Evolutionary conservation across 1,139 yeast genomes (phyloP), one percentile per base, ranked within the genome.

Genomic region (Candida freyschussii): DNA sequence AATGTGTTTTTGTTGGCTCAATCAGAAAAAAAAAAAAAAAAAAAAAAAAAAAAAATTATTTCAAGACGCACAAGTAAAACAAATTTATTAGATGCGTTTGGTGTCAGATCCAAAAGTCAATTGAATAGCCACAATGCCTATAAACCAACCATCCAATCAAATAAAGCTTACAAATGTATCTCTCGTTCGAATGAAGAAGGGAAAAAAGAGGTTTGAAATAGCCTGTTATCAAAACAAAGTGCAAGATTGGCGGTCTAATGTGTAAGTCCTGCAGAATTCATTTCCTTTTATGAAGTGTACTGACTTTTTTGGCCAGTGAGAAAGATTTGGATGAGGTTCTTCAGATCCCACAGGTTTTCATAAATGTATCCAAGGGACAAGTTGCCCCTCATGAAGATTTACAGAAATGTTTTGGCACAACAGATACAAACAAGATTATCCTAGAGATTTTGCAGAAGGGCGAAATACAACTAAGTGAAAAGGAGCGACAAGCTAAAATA

Each of bases 151-250:
- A 4, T 73, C 78, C 17, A 78, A 86, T 30, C 95, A 85, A 55
- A 87, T 91, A 47, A 83, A 78, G 55, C 72, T 91, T 50, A 91
- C 98, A 33, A 91, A 91, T 60, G 97, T 91, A 26, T 87, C 98
- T 17, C 66, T 91, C 40, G 96, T 91, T 32, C 72, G 93, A 33
- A 78, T 91, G 77, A 84, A 82, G 53, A 86, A 84, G 55, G 95
- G 91, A 20, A 85, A 85, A 55, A 84, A 85, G 59, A 65, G 96
- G 44, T 91, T 87, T 52, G 98, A 91, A 59, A 74, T 93, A 29
- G 98, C 97, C 1, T 91, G 98, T 55, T 91, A 91, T 57, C 96
- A 86, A 53, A 91, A 91, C 53, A 91, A 93, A 55, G 96, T 91
- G 10, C 97, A 89, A 55, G 98, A 91, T 59, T 91, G 91, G 79